Conservation (phyloP, 352 stramenopile genomes). For the Pythium volutum region DNA sequence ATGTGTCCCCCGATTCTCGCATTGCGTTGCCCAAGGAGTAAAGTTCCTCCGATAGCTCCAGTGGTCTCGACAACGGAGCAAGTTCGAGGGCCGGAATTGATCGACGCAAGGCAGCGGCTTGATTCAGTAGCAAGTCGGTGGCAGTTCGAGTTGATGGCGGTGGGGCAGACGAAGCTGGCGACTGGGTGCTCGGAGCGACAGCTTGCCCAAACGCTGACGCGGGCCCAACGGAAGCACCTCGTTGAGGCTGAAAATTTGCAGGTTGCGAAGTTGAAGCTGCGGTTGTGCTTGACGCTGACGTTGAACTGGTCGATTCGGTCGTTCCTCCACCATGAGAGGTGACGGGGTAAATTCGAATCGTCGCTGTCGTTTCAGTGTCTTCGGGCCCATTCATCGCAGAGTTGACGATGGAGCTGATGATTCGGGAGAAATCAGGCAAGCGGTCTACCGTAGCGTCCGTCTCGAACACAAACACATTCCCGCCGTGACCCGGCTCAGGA, state of each 20-base stretch:
- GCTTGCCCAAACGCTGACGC: background rate
- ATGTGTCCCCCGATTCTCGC: constrained; percentile 24
- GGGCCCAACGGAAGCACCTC: background rate
- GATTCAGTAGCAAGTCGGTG: constrained; percentile 1
- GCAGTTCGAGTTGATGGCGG: background rate
- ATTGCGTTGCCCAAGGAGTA: constrained; percentile 24
- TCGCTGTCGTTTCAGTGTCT: background rate
- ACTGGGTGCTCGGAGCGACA: background rate
- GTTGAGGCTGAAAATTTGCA: background rate
- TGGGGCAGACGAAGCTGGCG: background rate
- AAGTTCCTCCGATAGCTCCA: constrained; percentile 19
- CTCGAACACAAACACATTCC: background rate
- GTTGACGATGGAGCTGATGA: constrained; percentile 15
- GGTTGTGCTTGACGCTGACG: background rate
- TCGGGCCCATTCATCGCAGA: constrained; percentile 3
- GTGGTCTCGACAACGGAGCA: constrained; percentile 9
- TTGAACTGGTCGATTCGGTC: background rate
- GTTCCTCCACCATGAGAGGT: background rate
- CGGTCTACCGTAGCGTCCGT: background rate
- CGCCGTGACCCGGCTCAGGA: background rate
- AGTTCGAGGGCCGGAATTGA: constrained; percentile 24
- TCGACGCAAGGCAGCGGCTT: constrained; percentile 19
- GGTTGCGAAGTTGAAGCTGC: background rate
- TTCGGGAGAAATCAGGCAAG: constrained; percentile 4
- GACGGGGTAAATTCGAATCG: background rate